Base-by-base conservation (phyloP, 202 grass and related monocot genomes). In the Tripidium arundinaceum region DNA sequence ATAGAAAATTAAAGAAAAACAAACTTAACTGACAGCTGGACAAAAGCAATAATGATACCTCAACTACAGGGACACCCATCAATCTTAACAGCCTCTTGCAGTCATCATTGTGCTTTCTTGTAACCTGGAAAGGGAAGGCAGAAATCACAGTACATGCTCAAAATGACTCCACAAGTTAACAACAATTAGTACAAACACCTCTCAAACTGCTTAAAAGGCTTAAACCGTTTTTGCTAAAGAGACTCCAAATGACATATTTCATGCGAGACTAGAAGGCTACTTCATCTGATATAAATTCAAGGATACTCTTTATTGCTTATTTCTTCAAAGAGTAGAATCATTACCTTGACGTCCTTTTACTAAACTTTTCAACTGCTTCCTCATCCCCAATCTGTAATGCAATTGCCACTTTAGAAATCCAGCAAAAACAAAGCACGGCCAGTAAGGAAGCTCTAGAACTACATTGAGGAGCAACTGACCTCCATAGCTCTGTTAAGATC, bases 341-440 rank as follows among this genome's bases (percentile, higher is more conserved):
- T 63, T 88, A 98, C 92, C 90, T 89, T 93, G 5, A 98, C 90
- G 92, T 95, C 76, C 90, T 93, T 91, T 98, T 95, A 88, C 92
- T 95, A 75, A 91, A 86, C 49, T 95, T 98, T 83, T 94, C 95
- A 85, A 93, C 67, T 43, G 82, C 87, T n/a, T 91, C 90, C 24
- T 84, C 79, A 82, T 98, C 88, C 65, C 90, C 90, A 86, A 54
- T 78, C 95, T 98, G 79, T 62, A 81, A 82, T 70, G 31, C 72
- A 86, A 79, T 68, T 79, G 33, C 65, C 34, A 65, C 39, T 75
- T 74, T 37, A 89, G 69, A 84, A 34, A 68, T 64, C 72, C 22
- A 68, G 39, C 71, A 83, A 62, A 37, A 84, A 46, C 1, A 57
- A 75, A 75, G 61, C 62, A 79, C 61, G 61, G 11, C 6, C 18